Base-by-base conservation (phyloP, 2,329 filamentous ascomycete genomes). In the Sporothrix inflata region DNA sequence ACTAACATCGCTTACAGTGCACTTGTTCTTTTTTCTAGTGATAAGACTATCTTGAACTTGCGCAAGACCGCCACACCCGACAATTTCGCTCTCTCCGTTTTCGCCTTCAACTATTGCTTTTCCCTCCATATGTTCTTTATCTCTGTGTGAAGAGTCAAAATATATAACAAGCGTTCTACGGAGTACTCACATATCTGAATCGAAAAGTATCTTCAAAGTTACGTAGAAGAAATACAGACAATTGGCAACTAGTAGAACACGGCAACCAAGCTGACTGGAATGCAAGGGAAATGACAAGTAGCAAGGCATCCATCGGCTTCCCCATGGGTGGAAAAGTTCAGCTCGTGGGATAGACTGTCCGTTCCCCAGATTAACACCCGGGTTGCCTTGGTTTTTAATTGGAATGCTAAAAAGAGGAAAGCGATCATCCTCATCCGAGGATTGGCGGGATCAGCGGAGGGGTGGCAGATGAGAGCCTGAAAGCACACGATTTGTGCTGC, bases 351-450 rank as follows among this genome's bases (percentile, higher is more conserved):
- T 24, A 9, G 11, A 19, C 45, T 53, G 21, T 53, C 49, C 24
- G 45, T 47, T 12, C n/a, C n/a, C 49, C 49, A 27, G 49, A 53
- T 53, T 51, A 21, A 19, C 19, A 51, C 7, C 5, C n/a, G 47
- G 9, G 30, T 34, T 61, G 34, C 57, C 57, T 61, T 61, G 57
- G 19, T 61, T 61, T 61, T 40, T 30, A 61, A 61, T 40, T 38
- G 34, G 57, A 61, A 61, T 40, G 57, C 57, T 12, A 9, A 21
- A 11, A 7, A 40, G 53, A 4, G 16, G 47, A 34, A 27, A 27
- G 4, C 27, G 53, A 57, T 14, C 27, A 57, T 30, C 27, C 16
- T 40, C 19, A 14, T 19, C 57, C 30, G 24, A 61, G 30, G 57
- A 61, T 61, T 61, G 30, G 16, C 57, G 19, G 30, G 57, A 61